Evolutionary conservation across 331 rosid species (phyloP).

Genomic region (Telfairia occidentalis): DNA sequence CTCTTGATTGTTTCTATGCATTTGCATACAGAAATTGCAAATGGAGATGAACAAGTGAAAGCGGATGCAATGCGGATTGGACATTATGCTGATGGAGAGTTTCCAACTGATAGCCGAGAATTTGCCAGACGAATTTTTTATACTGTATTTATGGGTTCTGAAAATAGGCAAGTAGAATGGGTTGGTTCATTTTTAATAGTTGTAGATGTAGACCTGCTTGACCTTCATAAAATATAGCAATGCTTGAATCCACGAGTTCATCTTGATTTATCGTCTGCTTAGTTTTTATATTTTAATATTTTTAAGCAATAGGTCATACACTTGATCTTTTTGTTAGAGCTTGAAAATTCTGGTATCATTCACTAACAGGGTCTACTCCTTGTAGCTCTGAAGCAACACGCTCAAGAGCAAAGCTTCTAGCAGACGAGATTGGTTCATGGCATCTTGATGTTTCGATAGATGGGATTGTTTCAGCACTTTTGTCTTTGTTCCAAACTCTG

Average conservation of each 20-base stretch:
- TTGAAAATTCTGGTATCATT: neutral
- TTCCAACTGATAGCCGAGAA: constrained; percentile 82
- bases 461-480: constrained; percentile 58
- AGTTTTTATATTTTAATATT: neutral
- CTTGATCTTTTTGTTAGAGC: neutral
- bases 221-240: neutral
- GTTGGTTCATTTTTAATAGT: neutral
- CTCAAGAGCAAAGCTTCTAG: constrained; percentile 60
- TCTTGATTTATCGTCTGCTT: neutral
- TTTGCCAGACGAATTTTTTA: constrained; percentile 78
- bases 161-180: constrained; percentile 50
- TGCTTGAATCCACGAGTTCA: neutral
- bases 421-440: constrained; percentile 91
- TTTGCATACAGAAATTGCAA: constrained; percentile 59
- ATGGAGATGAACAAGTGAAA: constrained; percentile 82
- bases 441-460: constrained; percentile 88
- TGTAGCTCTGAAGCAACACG: constrained; percentile 76
- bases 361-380: constrained; percentile 11
- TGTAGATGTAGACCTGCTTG: neutral
- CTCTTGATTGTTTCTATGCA: constrained; percentile 10
- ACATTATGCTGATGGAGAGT: constrained; percentile 68
- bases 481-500: constrained; percentile 64
- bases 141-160: constrained; percentile 91
- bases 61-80: constrained; percentile 87
- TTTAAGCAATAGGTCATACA: neutral